Percentiles rank a stretch among this genome's conserved stretches.
Evolutionary conservation across 176 grass and related monocot species (phyloP).

Genomic region (Lolium rigidum): DNA sequence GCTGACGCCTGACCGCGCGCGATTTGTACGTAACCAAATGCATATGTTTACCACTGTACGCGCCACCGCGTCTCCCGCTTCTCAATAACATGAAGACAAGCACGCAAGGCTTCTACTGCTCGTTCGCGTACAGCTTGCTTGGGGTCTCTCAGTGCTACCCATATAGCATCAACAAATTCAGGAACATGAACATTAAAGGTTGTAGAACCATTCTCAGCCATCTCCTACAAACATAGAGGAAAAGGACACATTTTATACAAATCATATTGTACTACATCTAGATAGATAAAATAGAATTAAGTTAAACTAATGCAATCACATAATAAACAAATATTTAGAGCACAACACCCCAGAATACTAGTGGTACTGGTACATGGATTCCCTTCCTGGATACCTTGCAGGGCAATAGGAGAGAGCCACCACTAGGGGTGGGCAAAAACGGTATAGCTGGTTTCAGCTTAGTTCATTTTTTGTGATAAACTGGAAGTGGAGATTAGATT

Average conservation of each 20-base stretch:
- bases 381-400: background rate
- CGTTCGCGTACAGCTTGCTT: conserved; percentile 82
- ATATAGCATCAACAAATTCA: conserved; percentile 99
- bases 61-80: conserved; percentile 99
- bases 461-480: too few species aligned
- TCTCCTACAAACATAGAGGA: conserved; percentile 60
- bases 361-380: conserved; percentile 9
- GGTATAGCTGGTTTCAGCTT: too few species aligned
- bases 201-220: conserved; percentile 99
- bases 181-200: conserved; percentile 99
- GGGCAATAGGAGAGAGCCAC: background rate
- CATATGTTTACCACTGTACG: conserved; percentile 82
- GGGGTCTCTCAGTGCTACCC: conserved; percentile 89
- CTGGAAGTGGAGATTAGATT: too few species aligned
- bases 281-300: conserved; percentile 18
- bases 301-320: conserved; percentile 31
- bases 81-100: conserved; percentile 96
- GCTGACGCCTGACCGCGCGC: background rate
- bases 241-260: conserved; percentile 32
- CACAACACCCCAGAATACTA: background rate
- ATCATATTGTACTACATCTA: background rate
- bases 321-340: background rate
- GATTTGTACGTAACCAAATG: conserved; percentile 12
- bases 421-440: too few species aligned
- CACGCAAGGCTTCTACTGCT: conserved; percentile 93